Percentiles rank a stretch among this genome's conserved stretches.
These are phyloP conservation scores for Botrytis squamosa DNA, from an alignment of 2,329 filamentous ascomycete genomes.

Conservation along the genomic window DNA sequence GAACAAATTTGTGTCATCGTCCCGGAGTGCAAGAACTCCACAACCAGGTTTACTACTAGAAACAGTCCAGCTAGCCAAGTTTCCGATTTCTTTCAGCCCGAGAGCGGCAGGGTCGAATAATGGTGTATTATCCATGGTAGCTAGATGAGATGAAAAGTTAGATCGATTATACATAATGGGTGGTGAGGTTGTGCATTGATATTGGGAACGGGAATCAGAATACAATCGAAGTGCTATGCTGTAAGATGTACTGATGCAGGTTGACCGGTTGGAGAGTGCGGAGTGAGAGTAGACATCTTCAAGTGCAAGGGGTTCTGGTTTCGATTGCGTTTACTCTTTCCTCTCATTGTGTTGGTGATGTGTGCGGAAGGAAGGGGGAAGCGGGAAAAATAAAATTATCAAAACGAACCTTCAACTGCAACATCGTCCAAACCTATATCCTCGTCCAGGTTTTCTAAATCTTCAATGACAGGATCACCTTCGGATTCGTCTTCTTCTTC, in stretches of 20 bases:
- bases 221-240: background rate
- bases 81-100: constrained; percentile 78
- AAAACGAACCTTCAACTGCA: constrained; percentile 17
- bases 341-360: background rate
- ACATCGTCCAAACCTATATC: constrained; percentile 23
- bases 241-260: background rate
- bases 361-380: background rate
- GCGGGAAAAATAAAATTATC: background rate
- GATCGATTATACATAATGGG: constrained; percentile 18
- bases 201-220: background rate
- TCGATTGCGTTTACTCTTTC: background rate
- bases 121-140: constrained; percentile 38
- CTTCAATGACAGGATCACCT: constrained; percentile 4
- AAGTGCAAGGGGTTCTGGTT: background rate
- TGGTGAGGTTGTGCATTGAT: background rate
- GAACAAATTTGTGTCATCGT: constrained; percentile 69
- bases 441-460: constrained; percentile 15
- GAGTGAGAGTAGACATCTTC: background rate
- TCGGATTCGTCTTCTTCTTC: constrained; percentile 21
- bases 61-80: constrained; percentile 79
- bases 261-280: background rate
- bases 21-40: constrained; percentile 72
- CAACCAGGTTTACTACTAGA: constrained; percentile 79
- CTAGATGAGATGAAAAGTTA: constrained; percentile 24
- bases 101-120: constrained; percentile 50